Base-by-base conservation (phyloP, 768 basidiomycete species). In the Pisolithus orientalis region DNA sequence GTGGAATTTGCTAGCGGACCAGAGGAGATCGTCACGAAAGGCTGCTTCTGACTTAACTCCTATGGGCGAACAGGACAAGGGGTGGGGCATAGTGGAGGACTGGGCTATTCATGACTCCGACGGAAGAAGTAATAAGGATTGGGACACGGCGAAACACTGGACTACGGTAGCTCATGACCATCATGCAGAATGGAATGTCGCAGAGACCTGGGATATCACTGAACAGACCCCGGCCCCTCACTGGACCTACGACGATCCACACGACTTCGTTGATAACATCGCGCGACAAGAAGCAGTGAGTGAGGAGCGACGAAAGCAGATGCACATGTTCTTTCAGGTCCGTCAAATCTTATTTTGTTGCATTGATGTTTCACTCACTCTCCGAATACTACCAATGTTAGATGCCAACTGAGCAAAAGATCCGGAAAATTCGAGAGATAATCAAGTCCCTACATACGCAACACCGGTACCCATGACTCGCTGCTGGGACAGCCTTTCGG, bases 361-460 rank as follows among this genome's bases (percentile, higher is more conserved):
- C 10, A 29, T 17, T 38, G 5, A 24, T 52, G 59, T 9, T 54
- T 16, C 8, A 11, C 27, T 38, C 21, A 49, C 13, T 40, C 34
- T 13, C 13, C 34, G 21, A 21, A 21, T 21, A 29, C 5, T 10
- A 4, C 38, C 25, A 21, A 53, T 14, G 27, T n/a, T 52, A 83
- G 83, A 75, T 84, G 73, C 64, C 79, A 2, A 77, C 81, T 3
- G 67, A 81, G 27, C 70, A 80, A 39, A 82, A 83, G 57, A 57
- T 83, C 1, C 57, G 70, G 50, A 74, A 74, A 53, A 84, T 83
- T 25, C 61, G 76, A 46, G 77, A 78, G 55, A 65, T 77, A 6
- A 73, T 82, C 53, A 68, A 65, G 32, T 67, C 65, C 49, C 64
- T 82, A 17, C 71, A 57, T 32, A 54, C 53, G 46, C 53, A 62